These are phyloP conservation scores for Fusarium equiseti DNA, from an alignment of 2,329 filamentous ascomycete genomes.

Conservation along the genomic window DNA sequence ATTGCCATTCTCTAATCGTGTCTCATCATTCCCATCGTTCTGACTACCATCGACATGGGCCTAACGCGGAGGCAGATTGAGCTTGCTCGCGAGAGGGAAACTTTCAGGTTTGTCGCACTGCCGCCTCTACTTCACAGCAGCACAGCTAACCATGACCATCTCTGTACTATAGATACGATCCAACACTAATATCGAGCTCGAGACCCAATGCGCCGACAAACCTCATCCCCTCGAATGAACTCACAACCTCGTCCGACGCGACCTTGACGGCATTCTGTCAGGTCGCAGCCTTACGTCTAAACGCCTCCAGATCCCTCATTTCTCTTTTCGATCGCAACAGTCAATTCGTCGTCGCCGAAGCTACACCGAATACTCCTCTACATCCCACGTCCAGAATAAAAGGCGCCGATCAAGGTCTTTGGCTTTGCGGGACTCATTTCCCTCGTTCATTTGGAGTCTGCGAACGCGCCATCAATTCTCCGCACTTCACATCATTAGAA, in stretches of 20 bases:
- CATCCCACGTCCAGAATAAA: background rate
- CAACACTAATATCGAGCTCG: background rate
- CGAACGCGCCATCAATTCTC: background rate
- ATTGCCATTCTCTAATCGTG: background rate
- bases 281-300: background rate
- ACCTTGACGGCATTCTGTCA: slow-evolving; percentile 2
- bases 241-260: background rate
- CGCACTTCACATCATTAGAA: background rate
- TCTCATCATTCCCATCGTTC: background rate
- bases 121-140: rapidly evolving
- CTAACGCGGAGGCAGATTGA: background rate
- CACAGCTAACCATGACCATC: background rate
- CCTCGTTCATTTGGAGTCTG: slow-evolving; percentile 10
- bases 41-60: background rate
- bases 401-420: background rate
- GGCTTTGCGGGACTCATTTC: background rate
- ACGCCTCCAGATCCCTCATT: background rate
- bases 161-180: background rate
- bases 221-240: background rate
- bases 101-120: background rate
- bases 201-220: background rate
- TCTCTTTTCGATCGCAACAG: slow-evolving; percentile 2
- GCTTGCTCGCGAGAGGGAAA: slow-evolving; percentile 7
- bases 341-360: slow-evolving; percentile 4
- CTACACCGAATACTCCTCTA: background rate